Base-by-base conservation (phyloP, 305 asterid species). In the Plantago lanceolata region DNA sequence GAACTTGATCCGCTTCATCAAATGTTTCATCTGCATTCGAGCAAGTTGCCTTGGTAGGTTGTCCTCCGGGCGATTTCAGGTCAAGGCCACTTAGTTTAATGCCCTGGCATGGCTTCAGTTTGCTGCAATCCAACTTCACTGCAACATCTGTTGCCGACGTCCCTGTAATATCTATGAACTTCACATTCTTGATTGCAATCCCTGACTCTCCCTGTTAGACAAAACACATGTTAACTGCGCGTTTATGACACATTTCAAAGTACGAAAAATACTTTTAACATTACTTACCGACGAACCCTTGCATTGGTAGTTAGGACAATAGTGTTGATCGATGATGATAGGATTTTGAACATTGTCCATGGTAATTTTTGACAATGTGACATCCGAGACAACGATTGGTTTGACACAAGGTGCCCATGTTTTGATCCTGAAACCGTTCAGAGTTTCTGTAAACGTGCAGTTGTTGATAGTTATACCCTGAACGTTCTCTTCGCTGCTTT, bases 381-480 rank as follows among this genome's bases (percentile, higher is more conserved):
- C 48, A 16, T 63, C 16, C 11, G 50, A 26, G 8, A 63, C 68
- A 0, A 26, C 52, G 53, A 40, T 35, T 1, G 61, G 4, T 2
- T 44, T 31, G 0, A 60, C 12, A 5, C 61, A 70, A 12, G 70
- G 45, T 5, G 63, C 71, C 62, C 61, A 63, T 2, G 73, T 75
- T 52, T 80, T 76, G 64, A 76, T 71, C 63, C 82, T 54, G 16
- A 69, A 7, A 2, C 80, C 85, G 49, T 73, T 76, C 0, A 13
- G 2, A 0, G 85, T 80, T 50, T 48, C 20, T 0, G 19, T 69
- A 12, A 80, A 16, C 5, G 67, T 71, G 47, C 76, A 71, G 16
- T 76, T 54, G n/a, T n/a, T n/a, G n/a, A n/a, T n/a, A n/a, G n/a
- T n/a, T n/a, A n/a, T n/a, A n/a, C n/a, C n/a, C n/a, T n/a, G n/a